Evolutionary conservation across 2,329 filamentous ascomycete genomes (phyloP).

Genomic region (Aureobasidium sp.): DNA sequence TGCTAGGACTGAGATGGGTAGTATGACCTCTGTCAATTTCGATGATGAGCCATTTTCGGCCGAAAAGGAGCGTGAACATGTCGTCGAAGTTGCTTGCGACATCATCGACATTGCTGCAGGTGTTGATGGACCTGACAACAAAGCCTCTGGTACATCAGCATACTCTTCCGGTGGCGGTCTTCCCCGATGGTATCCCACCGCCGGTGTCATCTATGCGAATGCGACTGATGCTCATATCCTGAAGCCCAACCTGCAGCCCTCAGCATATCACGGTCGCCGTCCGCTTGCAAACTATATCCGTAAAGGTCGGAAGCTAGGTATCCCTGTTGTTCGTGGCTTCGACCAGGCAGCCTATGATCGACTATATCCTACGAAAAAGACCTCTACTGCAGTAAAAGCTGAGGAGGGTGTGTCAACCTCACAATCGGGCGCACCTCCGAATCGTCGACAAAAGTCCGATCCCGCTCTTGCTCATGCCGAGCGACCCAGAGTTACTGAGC

Average conservation of each 20-base stretch:
- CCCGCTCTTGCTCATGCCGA: slow-evolving; percentile 57
- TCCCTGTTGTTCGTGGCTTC: slow-evolving; percentile 86
- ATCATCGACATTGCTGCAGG: slow-evolving; percentile 43
- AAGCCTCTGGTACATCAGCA: slow-evolving; percentile 38
- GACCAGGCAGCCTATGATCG: slow-evolving; percentile 69
- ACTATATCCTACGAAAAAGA: slow-evolving; percentile 51
- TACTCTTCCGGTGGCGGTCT: slow-evolving; percentile 38
- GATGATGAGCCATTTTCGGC: slow-evolving; percentile 33
- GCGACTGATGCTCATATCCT: slow-evolving; percentile 71
- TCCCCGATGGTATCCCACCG: slow-evolving; percentile 59
- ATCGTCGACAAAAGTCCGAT: slow-evolving; percentile 38
- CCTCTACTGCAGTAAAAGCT: slow-evolving; percentile 35
- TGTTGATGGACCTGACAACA: slow-evolving; percentile 40
- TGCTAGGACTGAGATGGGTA: slow-evolving; percentile 23
- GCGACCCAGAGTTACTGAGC: slow-evolving; percentile 69
- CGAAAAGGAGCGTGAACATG: slow-evolving; percentile 37
- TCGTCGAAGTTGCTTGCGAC: slow-evolving; percentile 40
- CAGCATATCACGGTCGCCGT: slow-evolving; percentile 72
- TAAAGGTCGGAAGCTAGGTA: slow-evolving; percentile 73
- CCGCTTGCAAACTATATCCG: slow-evolving; percentile 75
- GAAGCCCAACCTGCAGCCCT: slow-evolving; percentile 78
- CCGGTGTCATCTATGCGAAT: slow-evolving; percentile 83
- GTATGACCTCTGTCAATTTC: slow-evolving; percentile 15
- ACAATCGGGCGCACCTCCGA: slow-evolving; percentile 36
- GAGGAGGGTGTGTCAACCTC: slow-evolving; percentile 40